A percentile compares a stretch with the other conserved stretches of the same genome.
Conservation (phyloP, 1,139 yeast species). For the Saccharomycopsis crataegensis region DNA sequence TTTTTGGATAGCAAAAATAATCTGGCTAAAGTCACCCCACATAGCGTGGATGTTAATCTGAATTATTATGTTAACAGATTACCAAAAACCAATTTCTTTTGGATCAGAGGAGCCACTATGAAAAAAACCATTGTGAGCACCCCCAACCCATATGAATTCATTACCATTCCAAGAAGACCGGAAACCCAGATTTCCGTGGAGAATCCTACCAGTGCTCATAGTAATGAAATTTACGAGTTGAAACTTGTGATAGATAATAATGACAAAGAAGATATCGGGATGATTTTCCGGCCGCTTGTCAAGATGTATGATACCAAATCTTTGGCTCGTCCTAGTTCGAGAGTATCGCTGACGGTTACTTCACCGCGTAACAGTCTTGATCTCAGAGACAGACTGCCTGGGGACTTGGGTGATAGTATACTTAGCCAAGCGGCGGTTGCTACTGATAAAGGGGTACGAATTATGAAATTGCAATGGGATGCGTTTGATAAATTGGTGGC, state of each 20-base stretch:
- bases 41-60: conserved; percentile 1
- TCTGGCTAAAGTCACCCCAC: conserved; percentile 4
- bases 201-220: conserved; percentile 15
- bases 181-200: conserved; percentile 8
- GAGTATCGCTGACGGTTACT: conserved; percentile 11
- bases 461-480: conserved; percentile 12
- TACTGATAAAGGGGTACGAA: neutral
- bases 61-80: conserved; percentile 6
- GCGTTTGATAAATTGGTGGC: neutral
- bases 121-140: conserved; percentile 4
- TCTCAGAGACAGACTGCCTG: conserved; percentile 1
- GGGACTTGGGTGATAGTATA: neutral
- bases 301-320: conserved; percentile 3
- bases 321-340: conserved; percentile 5
- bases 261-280: conserved; percentile 16
- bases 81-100: conserved; percentile 9
- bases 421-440: neutral
- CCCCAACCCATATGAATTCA: conserved; percentile 12
- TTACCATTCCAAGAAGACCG: conserved; percentile 18
- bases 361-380: conserved; percentile 16
- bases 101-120: conserved; percentile 3
- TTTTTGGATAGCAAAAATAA: conserved; percentile 12
- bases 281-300: conserved; percentile 15
- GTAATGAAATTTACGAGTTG: conserved; percentile 16
- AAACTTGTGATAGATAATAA: conserved; percentile 9